phyloP scores from a whole-genome alignment of 441 rosid genomes.

The Adansonia rubrostipa region DNA sequence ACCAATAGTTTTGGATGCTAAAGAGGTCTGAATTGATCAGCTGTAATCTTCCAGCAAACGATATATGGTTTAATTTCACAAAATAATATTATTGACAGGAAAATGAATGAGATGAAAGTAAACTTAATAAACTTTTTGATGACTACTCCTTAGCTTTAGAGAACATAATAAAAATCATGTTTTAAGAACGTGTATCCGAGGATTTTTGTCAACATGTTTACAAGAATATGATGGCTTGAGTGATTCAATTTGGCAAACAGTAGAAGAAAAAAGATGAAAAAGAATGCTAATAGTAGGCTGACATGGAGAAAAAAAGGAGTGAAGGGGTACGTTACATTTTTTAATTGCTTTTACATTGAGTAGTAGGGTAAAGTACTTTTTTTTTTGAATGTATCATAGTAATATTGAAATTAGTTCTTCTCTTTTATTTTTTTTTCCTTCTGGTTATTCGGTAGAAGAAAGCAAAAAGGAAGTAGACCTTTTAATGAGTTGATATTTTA shows the following conservation, averaged over 20 bases:
- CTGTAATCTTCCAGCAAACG: no score
- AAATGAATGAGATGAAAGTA: constrained; percentile 20
- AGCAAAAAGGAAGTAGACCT: not conserved
- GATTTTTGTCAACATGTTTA: not conserved
- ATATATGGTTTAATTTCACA: not conserved
- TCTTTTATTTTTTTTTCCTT: not conserved
- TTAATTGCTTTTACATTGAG: not conserved
- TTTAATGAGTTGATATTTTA: not conserved
- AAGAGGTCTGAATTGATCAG: no score
- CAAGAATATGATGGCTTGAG: constrained; percentile 10
- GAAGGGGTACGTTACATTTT: not conserved
- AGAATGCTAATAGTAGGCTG: not conserved
- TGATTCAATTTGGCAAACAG: not conserved
- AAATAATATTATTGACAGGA: not conserved
- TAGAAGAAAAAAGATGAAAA: not conserved
- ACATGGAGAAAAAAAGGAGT: not conserved
- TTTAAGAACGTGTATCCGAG: not conserved
- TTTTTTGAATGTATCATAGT: not conserved
- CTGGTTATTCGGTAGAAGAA: not conserved
- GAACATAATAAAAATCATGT: not conserved
- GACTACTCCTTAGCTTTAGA: constrained; percentile 6
- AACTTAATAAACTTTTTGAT: not conserved
- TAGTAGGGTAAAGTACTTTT: not conserved
- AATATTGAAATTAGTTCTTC: not conserved
- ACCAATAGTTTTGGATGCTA: no score